Evolutionary conservation across 257 asterid genomes (phyloP), one percentile per base, ranked within the genome.

Genomic region (Schizonepeta tenuifolia): DNA sequence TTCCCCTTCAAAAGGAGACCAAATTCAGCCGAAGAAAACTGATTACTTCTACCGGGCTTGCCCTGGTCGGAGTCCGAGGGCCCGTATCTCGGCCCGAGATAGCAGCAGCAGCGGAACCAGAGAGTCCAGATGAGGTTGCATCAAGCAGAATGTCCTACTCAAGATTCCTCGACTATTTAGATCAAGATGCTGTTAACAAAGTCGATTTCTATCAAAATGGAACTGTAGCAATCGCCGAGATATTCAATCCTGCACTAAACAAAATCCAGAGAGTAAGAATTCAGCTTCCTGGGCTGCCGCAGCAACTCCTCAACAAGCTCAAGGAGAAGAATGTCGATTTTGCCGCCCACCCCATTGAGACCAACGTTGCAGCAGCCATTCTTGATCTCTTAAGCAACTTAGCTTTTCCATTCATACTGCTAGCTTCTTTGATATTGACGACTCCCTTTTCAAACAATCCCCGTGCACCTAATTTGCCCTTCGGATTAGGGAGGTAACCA

Each of bases 141-240:
- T 89, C 93, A 0, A 89, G 85, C 50, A 77, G 93, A 65, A 67
- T 89, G 82, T 87, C 96, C 0, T 87, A 89, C 59, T 83, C 93
- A 7, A 84, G 91, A 62, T 87, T 86, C 43, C 67, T 87, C 77
- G 91, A 89, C 24, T 89, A 84, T 51, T 69, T 89, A 61, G 89
- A 87, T 58, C 84, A 82, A 66, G 93, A 81, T 51, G 65, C 72
- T 64, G 90, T 86, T 5, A 79, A 58, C 62, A 89, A 84, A 70
- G 93, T 89, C 20, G 93, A 89, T 68, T 73, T 89, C 57, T 87
- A 81, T 21, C 82, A 87, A 59, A 89, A 85, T 65, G 89, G 87
- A 1, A 84, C 83, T 0, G 84, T 85, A 3, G 96, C 91, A 0
- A 84, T 87, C 50, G 93, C 82, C 20, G 91, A 89, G 88, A 69